A percentile compares a stretch with the other conserved stretches of the same genome.
phyloP scores from a whole-genome alignment of 192 early-diverging fungal species.

The Backusella sp. region DNA sequence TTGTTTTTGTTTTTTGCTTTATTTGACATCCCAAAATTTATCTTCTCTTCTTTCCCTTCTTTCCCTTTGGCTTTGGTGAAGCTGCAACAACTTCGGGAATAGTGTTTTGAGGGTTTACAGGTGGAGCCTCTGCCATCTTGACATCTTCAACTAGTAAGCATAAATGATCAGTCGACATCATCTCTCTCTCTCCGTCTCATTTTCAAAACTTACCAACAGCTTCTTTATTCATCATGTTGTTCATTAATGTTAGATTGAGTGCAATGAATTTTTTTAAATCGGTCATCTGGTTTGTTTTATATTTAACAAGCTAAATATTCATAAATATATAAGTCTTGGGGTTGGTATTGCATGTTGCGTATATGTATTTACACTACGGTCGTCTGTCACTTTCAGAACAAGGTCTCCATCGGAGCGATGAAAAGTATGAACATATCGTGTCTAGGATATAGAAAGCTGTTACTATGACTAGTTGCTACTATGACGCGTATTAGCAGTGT shows the following conservation, averaged over 20 bases:
- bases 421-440: constrained; percentile 67
- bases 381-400: constrained; percentile 75
- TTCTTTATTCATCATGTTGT: constrained; percentile 61
- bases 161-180: neutral
- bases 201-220: constrained; percentile 18
- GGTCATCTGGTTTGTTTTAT: constrained; percentile 63
- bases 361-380: constrained; percentile 55
- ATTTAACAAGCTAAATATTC: constrained; percentile 50
- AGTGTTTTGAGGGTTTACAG: neutral
- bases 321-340: constrained; percentile 4
- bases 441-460: constrained; percentile 39
- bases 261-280: constrained; percentile 75
- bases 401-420: constrained; percentile 66
- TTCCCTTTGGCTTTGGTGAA: constrained; percentile 18
- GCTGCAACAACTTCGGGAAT: constrained; percentile 18
- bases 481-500: neutral
- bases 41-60: constrained; percentile 26
- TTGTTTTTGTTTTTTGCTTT: neutral
- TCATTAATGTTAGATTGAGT: constrained; percentile 64
- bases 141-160: constrained; percentile 9
- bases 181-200: neutral
- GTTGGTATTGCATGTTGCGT: neutral
- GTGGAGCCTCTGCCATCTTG: neutral
- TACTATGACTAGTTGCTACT: neutral
- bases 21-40: constrained; percentile 2